Base-by-base conservation (phyloP, 768 basidiomycete genomes). In the Collybiopsis luxurians region DNA sequence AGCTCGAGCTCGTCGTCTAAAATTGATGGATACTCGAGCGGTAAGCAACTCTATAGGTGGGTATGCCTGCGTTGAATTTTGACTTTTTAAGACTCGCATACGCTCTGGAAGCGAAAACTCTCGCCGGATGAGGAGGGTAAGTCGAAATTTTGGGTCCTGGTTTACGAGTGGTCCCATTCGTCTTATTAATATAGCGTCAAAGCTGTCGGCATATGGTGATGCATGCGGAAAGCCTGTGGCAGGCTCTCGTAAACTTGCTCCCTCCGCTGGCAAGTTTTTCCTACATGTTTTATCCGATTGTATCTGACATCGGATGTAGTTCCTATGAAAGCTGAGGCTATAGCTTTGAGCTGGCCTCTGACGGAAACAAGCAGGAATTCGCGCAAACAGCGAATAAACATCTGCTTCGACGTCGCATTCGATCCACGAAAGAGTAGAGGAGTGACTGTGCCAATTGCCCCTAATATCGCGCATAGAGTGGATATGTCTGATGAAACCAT, bases 391-490 rank as follows among this genome's bases (percentile, higher is more conserved):
- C 21, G 53, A 21, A 0, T 19, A 7, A 54, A 26, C 19, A 45
- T 54, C 23, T 54, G 53, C 23, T 54, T 54, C 24, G 53, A 54
- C 19, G 31, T 54, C 42, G 53, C 53, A 13, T 54, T 54, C 40
- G 53, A 54, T 38, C 53, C 53, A 31, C 23, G 53, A 36, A 27
- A 15, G 11, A 19, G 3, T 40, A 54, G 30, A 26, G 53, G 53
- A 4, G 53, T 54, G 27, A 42, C 40, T 4, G 42, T 54, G 28
- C 53, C 39, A 9, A 24, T 24, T 34, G 19, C 24, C 24, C 21
- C 19, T 13, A 24, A 44, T 21, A 7, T 54, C 26, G 53, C 27
- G 2, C 53, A 54, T 27, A 19, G 39, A 44, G 15, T 26, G 27
- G 53, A 54, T 31, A 54, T 54, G 39, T 23, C 39, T 2, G 19